phyloP scores from a whole-genome alignment of 1,284 basidiomycete genomes.

The Golubevia pallescens region DNA sequence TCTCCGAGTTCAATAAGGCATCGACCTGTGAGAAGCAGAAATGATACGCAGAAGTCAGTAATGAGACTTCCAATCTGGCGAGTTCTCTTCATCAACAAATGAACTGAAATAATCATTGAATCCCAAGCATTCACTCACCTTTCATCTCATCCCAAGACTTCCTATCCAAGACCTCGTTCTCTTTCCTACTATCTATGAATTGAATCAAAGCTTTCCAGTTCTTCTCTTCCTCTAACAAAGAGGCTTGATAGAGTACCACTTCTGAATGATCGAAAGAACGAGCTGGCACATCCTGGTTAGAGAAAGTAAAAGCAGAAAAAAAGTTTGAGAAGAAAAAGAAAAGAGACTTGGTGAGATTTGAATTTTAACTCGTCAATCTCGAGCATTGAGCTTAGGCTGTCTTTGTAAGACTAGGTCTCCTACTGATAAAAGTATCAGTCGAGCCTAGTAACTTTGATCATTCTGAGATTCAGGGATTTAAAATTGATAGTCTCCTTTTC shows the following conservation, averaged over 20 bases:
- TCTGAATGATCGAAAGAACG: constrained; percentile 44
- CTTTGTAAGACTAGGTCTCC: no score
- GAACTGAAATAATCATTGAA: not conserved
- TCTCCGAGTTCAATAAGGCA: constrained; percentile 1
- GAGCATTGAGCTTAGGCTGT: constrained; percentile 35
- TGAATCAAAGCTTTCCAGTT: not conserved
- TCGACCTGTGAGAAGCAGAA: constrained; percentile 2
- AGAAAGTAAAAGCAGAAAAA: not conserved
- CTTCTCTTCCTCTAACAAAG: constrained; percentile 37
- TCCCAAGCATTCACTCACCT: not conserved
- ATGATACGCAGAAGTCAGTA: no score
- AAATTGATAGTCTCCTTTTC: constrained; percentile 1
- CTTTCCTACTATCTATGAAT: not conserved
- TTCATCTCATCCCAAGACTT: not conserved
- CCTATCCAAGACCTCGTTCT: not conserved
- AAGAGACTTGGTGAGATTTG: no score
- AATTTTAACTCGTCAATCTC: not conserved
- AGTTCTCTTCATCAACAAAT: no score
- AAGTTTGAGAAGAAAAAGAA: no score
- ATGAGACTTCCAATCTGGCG: no score
- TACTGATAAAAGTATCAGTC: no score
- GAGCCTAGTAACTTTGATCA: no score
- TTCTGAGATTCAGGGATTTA: not conserved
- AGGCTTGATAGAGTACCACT: constrained; percentile 54
- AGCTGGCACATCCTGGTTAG: not conserved